Evolutionary conservation across 768 basidiomycete species (phyloP), one percentile per base, ranked within the genome.

Genomic region (Clavulina sp.): DNA sequence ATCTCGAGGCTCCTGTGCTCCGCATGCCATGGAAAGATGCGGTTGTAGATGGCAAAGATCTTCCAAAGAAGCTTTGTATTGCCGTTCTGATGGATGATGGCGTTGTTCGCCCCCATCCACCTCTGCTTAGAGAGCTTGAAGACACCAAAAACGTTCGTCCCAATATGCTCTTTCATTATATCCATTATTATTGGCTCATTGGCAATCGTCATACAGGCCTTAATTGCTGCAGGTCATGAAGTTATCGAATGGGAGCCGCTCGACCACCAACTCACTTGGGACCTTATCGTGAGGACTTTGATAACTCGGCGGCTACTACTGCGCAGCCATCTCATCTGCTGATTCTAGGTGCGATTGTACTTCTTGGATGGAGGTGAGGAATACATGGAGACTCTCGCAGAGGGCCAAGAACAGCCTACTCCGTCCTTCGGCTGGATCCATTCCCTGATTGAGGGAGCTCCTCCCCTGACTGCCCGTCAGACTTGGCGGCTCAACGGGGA

Each of bases 31-130:
- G 73, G 74, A 66, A 63, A 56, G 62, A 61, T 54, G 64, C 65
- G 36, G 57, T 71, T 26, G 67, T 62, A 16, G 64, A 64, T 7
- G 71, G 68, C 5, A 50, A 59, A 38, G 64, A 62, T 5, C 57
- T 73, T 32, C 70, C 72, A 1, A 56, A 64, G 54, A 68, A 63
- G 56, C 60, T 75, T 34, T 65, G 64, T 16, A 65, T 75, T 56
- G 74, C 66, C 41, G 60, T 75, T 50, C 63, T 76, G 47, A 69
- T 69, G 63, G 72, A 76, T 48, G 73, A 75, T 54, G 71, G 70
- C 5, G 66, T 71, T 29, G 74, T 74, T 29, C 60, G 60, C 48
- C 73, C 74, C 31, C 70, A 73, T 50, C 73, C 74, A 34, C 74
- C 74, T 1, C 66, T 74, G 32, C 55, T 59, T 0, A 62, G 66